These are phyloP conservation scores for Cladochytrium replicatum DNA, from an alignment of 192 early-diverging fungal species.

Conservation along the genomic window DNA sequence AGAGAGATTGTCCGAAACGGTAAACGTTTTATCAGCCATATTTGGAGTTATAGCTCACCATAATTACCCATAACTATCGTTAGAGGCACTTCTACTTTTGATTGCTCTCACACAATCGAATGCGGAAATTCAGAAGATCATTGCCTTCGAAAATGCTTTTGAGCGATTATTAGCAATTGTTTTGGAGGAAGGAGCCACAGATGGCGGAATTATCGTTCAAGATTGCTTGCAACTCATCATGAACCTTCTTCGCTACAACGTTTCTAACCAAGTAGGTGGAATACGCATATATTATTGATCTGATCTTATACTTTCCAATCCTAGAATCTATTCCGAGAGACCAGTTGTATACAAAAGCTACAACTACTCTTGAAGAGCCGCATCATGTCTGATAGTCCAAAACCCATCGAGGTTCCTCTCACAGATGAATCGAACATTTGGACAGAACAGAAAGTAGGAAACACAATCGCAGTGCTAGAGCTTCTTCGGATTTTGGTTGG, in stretches of 20 bases:
- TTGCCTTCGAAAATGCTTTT: conserved; percentile 97
- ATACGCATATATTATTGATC: neutral
- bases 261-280: conserved; percentile 97
- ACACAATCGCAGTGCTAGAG: conserved; percentile 77
- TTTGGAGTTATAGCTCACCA: no score
- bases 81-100: conserved; percentile 84
- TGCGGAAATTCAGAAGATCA: conserved; percentile 96
- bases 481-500: conserved; percentile 82
- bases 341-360: conserved; percentile 83
- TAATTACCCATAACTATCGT: neutral
- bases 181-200: conserved; percentile 80
- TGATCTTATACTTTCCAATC: neutral
- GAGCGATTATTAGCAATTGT: conserved; percentile 83
- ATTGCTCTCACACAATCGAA: conserved; percentile 86
- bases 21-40: conserved; percentile 25
- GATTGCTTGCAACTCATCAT: conserved; percentile 89
- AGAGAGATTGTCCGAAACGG: conserved; percentile 95
- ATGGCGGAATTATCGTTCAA: conserved; percentile 91
- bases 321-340: conserved; percentile 91
- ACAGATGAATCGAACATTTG: conserved; percentile 38
- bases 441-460: conserved; percentile 74
- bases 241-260: conserved; percentile 90
- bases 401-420: conserved; percentile 23
- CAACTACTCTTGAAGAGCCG: conserved; percentile 53
- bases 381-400: conserved; percentile 28